These are phyloP conservation scores for Strobilomyces echinocephalus DNA, from an alignment of 768 basidiomycete genomes.

Conservation along the genomic window DNA sequence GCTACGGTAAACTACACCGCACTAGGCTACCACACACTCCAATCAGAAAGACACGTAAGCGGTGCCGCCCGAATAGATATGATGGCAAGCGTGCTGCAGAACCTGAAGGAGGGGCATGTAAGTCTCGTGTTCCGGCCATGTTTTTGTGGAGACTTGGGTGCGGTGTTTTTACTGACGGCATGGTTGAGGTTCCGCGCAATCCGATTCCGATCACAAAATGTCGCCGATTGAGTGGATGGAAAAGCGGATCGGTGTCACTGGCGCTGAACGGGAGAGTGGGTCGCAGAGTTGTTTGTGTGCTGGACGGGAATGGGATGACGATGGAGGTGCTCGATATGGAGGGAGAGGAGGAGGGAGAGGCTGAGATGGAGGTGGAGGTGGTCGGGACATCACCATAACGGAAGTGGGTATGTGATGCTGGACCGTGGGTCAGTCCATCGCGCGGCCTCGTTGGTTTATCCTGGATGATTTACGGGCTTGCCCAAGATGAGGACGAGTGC, in stretches of 20 bases:
- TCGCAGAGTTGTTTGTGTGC: conserved; percentile 69
- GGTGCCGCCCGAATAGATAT: conserved; percentile 58
- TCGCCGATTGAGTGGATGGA: conserved; percentile 51
- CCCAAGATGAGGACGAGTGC: conserved; percentile 11
- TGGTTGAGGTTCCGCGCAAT: conserved; percentile 45
- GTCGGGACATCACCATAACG: conserved; percentile 19
- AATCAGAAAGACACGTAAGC: conserved; percentile 47
- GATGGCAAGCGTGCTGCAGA: conserved; percentile 52
- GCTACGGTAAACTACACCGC: conserved; percentile 60
- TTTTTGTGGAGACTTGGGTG: conserved; percentile 26
- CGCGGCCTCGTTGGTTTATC: conserved; percentile 27
- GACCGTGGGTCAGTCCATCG: conserved; percentile 16
- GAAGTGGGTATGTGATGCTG: conserved; percentile 9
- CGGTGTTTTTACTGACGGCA: conserved; percentile 32
- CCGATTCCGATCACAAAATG: conserved; percentile 52
- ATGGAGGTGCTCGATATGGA: conserved; percentile 79
- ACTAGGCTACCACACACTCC: conserved; percentile 54
- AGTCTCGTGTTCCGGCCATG: conserved; percentile 34
- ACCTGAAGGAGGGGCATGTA: conserved; percentile 63
- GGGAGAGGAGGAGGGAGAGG: conserved; percentile 44
- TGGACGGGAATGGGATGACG: conserved; percentile 57
- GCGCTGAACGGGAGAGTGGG: conserved; percentile 73
- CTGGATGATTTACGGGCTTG: conserved; percentile 22
- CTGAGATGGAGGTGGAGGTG: conserved; percentile 28
- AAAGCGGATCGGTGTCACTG: conserved; percentile 49